Evolutionary conservation across 345 rosid species (phyloP), one percentile per base, ranked within the genome.

Genomic region (Adansonia digitata): DNA sequence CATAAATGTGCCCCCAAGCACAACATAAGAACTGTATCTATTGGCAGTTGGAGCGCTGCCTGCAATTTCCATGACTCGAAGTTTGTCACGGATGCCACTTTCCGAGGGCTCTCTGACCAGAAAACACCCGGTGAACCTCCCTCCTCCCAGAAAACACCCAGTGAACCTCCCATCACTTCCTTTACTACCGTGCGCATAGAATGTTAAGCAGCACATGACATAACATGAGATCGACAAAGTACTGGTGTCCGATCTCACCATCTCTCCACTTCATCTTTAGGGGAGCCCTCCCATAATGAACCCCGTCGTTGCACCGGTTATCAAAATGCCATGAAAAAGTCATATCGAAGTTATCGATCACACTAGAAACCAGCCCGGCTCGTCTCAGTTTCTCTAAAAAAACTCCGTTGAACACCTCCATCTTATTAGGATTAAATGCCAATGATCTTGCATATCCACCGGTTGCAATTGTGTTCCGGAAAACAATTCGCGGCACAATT

Each of bases 271-370:
- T 78, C 93, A 85, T 85, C 88, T 91, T 90, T 5, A 78, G 81
- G 0, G 98, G 98, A 60, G 91, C 88, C 76, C 99, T 88, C 20
- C 99, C 99, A 22, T 95, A 95, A 75, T 95, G 98, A 15, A 95
- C 98, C 0, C 99, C 99, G 27, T 95, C 97, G 3, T 83, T 95
- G 77, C 98, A 93, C 51, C 97, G 79, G 68, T 91, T 93, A 83
- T 95, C 96, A 27, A 75, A 95, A 83, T 95, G 99, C 98, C 98
- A 95, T 0, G 98, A 97, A 81, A 73, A 91, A 9, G 99, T 95
- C 89, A 95, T 82, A 75, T 95, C 99, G 0, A 93, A 93, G 81
- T 93, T 84, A 78, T 93, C 99, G 0, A 95, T 85, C 77, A 95
- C 91, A 14, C 91, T 84, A 2, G 94, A 80, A 11, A 95, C 63